Conservation (phyloP, 1,284 basidiomycete species). For the Leccinum fuscescens region DNA sequence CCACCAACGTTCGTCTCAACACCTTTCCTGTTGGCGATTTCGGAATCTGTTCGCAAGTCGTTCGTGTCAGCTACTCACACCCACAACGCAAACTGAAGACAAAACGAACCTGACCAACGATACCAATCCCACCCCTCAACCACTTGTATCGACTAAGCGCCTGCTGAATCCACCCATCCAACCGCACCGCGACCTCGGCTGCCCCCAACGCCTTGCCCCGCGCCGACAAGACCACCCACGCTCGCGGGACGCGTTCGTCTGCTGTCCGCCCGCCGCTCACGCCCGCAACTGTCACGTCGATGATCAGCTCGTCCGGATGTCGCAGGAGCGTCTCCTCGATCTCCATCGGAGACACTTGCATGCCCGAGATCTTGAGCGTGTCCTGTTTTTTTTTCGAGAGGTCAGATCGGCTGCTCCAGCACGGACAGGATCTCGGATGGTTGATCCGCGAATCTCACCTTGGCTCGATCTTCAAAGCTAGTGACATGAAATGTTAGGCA, state of each 20-base stretch:
- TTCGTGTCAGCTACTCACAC: not conserved
- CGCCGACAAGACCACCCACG: slow-evolving; percentile 67
- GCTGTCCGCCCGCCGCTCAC: slow-evolving; percentile 63
- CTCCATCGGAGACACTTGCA: slow-evolving; percentile 73
- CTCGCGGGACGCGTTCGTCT: slow-evolving; percentile 68
- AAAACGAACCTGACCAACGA: slow-evolving; percentile 55
- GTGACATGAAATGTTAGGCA: not conserved
- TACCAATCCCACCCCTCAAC: slow-evolving; percentile 63
- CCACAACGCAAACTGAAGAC: not conserved
- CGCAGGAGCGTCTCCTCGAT: slow-evolving; percentile 62
- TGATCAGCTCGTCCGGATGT: slow-evolving; percentile 57
- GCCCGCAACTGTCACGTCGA: slow-evolving; percentile 66
- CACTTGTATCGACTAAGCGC: slow-evolving; percentile 70
- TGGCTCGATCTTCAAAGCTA: slow-evolving; percentile 32
- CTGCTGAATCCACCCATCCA: slow-evolving; percentile 60
- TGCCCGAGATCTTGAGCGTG: slow-evolving; percentile 69
- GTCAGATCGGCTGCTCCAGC: slow-evolving; percentile 8
- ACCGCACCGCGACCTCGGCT: slow-evolving; percentile 40
- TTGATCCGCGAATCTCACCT: slow-evolving; percentile 16
- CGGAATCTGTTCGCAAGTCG: slow-evolving; percentile 48
- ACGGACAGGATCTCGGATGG: not conserved
- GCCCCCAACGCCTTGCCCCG: slow-evolving; percentile 49
- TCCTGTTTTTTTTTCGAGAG: slow-evolving; percentile 41
- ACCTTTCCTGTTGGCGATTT: slow-evolving; percentile 72
- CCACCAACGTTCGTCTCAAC: slow-evolving; percentile 55